A percentile compares a stretch with the other conserved stretches of the same genome.
Conservation (phyloP, 352 stramenopile genomes). For the Phytophthora europaea region DNA sequence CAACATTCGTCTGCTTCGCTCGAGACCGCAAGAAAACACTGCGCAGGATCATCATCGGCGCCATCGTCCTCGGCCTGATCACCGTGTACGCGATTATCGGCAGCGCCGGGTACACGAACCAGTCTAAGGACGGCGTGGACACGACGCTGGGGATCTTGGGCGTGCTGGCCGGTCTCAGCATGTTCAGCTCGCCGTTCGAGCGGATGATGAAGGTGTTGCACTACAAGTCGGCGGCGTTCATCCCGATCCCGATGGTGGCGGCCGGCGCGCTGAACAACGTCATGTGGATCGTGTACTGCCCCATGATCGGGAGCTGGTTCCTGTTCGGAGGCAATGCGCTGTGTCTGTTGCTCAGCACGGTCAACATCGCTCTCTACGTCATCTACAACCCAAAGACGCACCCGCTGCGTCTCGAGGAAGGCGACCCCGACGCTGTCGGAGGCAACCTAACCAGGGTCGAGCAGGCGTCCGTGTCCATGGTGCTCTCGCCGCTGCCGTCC, state of each 20-base stretch:
- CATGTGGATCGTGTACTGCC: constrained; percentile 49
- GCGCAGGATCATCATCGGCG: constrained; percentile 20
- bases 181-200: constrained; percentile 52
- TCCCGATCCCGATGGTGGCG: constrained; percentile 46
- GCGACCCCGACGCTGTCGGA: constrained; percentile 5
- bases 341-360: background rate
- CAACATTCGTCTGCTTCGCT: constrained; percentile 38
- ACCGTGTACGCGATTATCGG: constrained; percentile 40
- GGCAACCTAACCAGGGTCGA: constrained; percentile 18
- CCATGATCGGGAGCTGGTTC: constrained; percentile 51
- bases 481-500: constrained; percentile 24
- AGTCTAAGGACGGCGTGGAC: constrained; percentile 41
- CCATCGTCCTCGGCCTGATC: constrained; percentile 30
- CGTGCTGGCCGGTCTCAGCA: constrained; percentile 34
- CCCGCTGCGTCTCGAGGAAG: constrained; percentile 30
- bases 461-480: constrained; percentile 19
- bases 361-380: constrained; percentile 27
- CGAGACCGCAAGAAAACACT: constrained; percentile 39
- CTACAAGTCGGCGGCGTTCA: constrained; percentile 46
- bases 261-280: constrained; percentile 43
- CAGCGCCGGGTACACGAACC: constrained; percentile 36
- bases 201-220: constrained; percentile 45
- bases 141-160: constrained; percentile 42
- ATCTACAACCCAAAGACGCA: constrained; percentile 46
- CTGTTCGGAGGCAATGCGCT: constrained; percentile 3